Base-by-base conservation (phyloP, 2,329 filamentous ascomycete genomes). In the Chlorencoelia australis region DNA sequence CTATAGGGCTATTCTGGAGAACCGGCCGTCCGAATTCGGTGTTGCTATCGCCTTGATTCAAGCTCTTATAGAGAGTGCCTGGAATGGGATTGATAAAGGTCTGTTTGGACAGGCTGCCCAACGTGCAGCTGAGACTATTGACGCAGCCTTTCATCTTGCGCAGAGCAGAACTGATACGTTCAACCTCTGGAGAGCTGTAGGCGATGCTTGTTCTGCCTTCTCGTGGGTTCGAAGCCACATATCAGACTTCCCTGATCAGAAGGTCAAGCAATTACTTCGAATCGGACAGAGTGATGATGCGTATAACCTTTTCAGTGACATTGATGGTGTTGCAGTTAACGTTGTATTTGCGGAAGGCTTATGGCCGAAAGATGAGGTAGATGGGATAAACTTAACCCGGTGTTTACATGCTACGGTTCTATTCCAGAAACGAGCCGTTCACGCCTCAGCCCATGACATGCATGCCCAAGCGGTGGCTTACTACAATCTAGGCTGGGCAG, bases 401-500 rank as follows among this genome's bases (percentile, higher is more conserved):
- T 78, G 72, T 43, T 59, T 93, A 1, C 72, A 83, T 42, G 75
- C 81, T 10, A 74, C 82, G 0, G 83, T 96, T 18, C 64, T 96
- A 13, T 82, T 85, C 5, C 84, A 93, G 58, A 98, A 96, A 58
- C 75, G 84, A 45, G 87, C 87, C 6, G 78, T 96, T 10, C 65
- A 82, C 48, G 72, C 78, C 25, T 81, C 80, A 11, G 65, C 76
- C 1, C 66, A 78, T 40, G 88, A 98, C 53, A 57, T 75, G 6
- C 84, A 95, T 56, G 88, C 89, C 3, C 88, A 93, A 59, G 85
- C 91, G 1, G 84, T 96, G n/a, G 85, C 88, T 0, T 91, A 89
- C 71, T 98, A 94, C 61, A 98, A 98, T 52, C 67, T 98, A 13
- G 91, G 91, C 27, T 96, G 88, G 84, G 83, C 85, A 1, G 91